Conservation (phyloP, 129 eudicot genomes). For the Apium graveolens region DNA sequence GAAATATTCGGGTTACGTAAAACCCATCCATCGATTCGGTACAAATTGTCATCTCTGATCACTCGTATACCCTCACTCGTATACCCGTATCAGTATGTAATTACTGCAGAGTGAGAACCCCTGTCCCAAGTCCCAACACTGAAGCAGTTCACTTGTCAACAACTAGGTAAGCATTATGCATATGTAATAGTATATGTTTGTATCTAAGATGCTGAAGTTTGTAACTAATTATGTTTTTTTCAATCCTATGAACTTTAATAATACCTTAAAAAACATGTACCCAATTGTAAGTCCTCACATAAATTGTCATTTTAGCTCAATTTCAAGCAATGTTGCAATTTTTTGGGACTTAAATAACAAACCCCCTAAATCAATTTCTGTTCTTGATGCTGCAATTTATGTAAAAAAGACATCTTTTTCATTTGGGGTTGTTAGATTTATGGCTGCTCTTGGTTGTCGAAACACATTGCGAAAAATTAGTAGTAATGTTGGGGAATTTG, state of each 20-base stretch:
- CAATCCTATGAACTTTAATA: slow-evolving; percentile 3
- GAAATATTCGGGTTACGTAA: too few species aligned
- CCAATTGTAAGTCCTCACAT: not conserved
- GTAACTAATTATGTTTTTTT: slow-evolving; percentile 6
- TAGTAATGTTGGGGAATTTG: slow-evolving; percentile 44
- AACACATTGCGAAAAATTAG: not conserved
- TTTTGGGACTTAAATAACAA: slow-evolving; percentile 90
- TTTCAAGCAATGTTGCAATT: slow-evolving; percentile 31
- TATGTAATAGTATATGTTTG: too few species aligned
- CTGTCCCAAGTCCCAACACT: too few species aligned
- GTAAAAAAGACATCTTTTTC: slow-evolving; percentile 46
- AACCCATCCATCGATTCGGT: too few species aligned
- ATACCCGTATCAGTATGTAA: too few species aligned
- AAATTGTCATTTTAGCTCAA: slow-evolving; percentile 16
- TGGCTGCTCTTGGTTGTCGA: slow-evolving; percentile 66
- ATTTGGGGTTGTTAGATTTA: slow-evolving; percentile 54
- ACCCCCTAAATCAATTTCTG: slow-evolving; percentile 58
- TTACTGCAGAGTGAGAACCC: too few species aligned
- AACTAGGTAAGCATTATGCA: not conserved
- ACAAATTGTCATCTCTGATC: too few species aligned
- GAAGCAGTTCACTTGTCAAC: too few species aligned
- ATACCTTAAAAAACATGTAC: slow-evolving; percentile 12
- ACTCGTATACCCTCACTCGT: too few species aligned
- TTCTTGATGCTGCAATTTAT: slow-evolving; percentile 63
- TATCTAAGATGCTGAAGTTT: slow-evolving; percentile 13